Evolutionary conservation across 1,284 basidiomycete species (phyloP).

Genomic region (Naganishia albida): DNA sequence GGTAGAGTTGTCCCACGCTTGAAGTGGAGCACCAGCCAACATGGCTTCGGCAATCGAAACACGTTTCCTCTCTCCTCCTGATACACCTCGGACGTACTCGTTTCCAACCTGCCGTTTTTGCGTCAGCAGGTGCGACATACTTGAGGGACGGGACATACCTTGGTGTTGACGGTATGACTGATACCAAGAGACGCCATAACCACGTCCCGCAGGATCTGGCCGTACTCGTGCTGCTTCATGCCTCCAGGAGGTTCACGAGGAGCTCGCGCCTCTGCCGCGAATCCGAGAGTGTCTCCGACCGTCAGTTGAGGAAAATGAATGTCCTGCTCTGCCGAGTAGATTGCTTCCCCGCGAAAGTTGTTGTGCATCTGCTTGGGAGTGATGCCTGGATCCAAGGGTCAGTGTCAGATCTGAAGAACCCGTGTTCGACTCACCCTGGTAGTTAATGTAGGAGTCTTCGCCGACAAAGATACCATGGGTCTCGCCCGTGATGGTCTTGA

Average conservation of each 20-base stretch:
- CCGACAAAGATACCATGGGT: constrained; percentile 57
- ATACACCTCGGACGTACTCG: constrained; percentile 56
- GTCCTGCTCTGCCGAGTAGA: constrained; percentile 57
- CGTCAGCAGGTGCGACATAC: constrained; percentile 20
- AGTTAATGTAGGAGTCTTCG: constrained; percentile 52
- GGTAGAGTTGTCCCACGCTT: constrained; percentile 57
- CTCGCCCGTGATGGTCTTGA: constrained; percentile 61
- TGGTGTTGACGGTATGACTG: constrained; percentile 57
- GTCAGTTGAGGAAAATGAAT: constrained; percentile 60
- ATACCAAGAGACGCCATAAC: constrained; percentile 60
- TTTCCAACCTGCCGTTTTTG: constrained; percentile 46
- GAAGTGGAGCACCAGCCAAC: constrained; percentile 49
- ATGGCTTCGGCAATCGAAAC: constrained; percentile 59
- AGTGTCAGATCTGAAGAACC: neutral
- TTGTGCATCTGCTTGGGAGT: constrained; percentile 50
- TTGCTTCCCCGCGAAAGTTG: constrained; percentile 55
- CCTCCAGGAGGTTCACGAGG: constrained; percentile 54
- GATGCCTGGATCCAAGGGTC: constrained; percentile 37
- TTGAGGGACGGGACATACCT: constrained; percentile 35
- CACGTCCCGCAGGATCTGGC: constrained; percentile 55
- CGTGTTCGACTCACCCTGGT: constrained; percentile 45
- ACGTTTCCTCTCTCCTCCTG: constrained; percentile 60
- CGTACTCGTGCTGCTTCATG: constrained; percentile 50
- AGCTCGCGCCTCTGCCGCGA: constrained; percentile 46
- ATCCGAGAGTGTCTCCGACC: constrained; percentile 55